A percentile compares a stretch with the other conserved stretches of the same genome.
phyloP scores from a whole-genome alignment of 257 asterid genomes.

The Solanum acaule region DNA sequence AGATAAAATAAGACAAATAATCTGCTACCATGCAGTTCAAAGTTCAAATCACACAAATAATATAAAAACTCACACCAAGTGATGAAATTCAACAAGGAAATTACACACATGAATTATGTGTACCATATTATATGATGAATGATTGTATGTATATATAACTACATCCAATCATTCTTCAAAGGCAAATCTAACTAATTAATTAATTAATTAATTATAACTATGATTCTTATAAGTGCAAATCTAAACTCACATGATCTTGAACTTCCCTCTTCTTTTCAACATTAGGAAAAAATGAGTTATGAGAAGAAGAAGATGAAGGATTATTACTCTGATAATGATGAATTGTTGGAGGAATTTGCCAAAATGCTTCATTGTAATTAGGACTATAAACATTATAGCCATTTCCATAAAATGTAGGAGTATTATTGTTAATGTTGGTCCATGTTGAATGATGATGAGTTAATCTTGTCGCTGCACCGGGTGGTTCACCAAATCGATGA shows the following conservation, averaged over 20 bases:
- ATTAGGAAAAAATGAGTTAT: neutral
- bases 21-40: neutral
- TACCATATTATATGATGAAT: neutral
- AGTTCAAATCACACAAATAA: neutral
- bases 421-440: neutral
- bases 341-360: conserved; percentile 35
- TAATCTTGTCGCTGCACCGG: neutral
- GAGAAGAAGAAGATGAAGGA: neutral
- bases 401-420: conserved; percentile 22
- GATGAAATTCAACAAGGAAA: neutral
- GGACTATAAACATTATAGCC: conserved; percentile 1
- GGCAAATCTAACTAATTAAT: neutral
- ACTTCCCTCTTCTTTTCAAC: conserved; percentile 23
- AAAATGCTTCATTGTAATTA: conserved; percentile 40
- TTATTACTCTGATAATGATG: neutral
- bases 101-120: neutral
- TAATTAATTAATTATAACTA: neutral
- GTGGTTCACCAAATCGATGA: conserved; percentile 17
- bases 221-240: conserved; percentile 45
- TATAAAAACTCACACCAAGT: neutral
- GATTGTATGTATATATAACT: neutral
- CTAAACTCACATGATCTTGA: conserved; percentile 81
- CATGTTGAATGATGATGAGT: conserved; percentile 23
- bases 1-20: neutral
- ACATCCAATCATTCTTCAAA: neutral